Conservation (phyloP, 805 yeast species). For the Saturnispora diversa region DNA sequence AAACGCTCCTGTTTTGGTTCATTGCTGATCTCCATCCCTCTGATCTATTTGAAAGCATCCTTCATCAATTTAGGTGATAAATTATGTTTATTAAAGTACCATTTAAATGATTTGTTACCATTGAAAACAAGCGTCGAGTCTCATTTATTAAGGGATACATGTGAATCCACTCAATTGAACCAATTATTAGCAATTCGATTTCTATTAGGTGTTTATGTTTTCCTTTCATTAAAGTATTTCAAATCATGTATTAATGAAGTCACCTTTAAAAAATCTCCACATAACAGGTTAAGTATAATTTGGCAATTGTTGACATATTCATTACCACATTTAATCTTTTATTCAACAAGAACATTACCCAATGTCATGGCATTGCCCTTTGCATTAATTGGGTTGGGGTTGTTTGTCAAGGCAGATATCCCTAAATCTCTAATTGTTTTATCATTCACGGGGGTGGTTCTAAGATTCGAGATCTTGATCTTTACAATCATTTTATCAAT, state of each 20-base stretch:
- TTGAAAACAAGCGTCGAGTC: no score
- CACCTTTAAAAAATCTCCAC: slow-evolving; percentile 19
- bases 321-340: slow-evolving; percentile 76
- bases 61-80: slow-evolving; percentile 6
- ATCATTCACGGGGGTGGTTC: slow-evolving; percentile 56
- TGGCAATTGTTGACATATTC: slow-evolving; percentile 40
- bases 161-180: slow-evolving; percentile 34
- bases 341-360: slow-evolving; percentile 82
- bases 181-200: slow-evolving; percentile 51
- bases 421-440: slow-evolving; percentile 44
- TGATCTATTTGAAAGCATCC: slow-evolving; percentile 20
- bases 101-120: no score
- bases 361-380: slow-evolving; percentile 77
- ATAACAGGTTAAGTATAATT: neutral
- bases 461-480: slow-evolving; percentile 63
- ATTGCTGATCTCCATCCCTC: slow-evolving; percentile 39
- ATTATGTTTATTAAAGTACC: neutral
- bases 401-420: slow-evolving; percentile 41
- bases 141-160: neutral
- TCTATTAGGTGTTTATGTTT: slow-evolving; percentile 55
- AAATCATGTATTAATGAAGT: slow-evolving; percentile 32
- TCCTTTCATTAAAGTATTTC: slow-evolving; percentile 41
- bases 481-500: slow-evolving; percentile 43
- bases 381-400: slow-evolving; percentile 47
- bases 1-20: slow-evolving; percentile 82